A percentile compares a stretch with the other conserved stretches of the same genome.
phyloP scores from a whole-genome alignment of 1,139 yeast species.

The Saccharomyces hybrid region DNA sequence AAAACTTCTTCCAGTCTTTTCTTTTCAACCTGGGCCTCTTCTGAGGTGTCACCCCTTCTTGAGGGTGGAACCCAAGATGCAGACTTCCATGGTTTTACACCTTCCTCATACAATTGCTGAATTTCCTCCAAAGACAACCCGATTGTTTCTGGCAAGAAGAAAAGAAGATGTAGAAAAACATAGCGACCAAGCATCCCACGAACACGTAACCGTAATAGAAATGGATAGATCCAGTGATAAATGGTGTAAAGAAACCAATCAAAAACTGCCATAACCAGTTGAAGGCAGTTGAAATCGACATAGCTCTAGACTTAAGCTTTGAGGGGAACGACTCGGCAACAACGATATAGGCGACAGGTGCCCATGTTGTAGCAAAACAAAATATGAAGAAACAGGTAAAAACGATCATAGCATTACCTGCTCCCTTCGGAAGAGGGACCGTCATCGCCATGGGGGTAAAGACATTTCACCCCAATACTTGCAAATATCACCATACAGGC shows the following conservation, averaged over 20 bases:
- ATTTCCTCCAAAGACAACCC: constrained; percentile 65
- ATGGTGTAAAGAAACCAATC: constrained; percentile 66
- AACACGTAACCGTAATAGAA: constrained; percentile 59
- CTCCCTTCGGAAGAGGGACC: background rate
- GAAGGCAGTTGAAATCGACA: constrained; percentile 59
- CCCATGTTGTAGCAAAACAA: constrained; percentile 46
- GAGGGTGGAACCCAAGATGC: constrained; percentile 22
- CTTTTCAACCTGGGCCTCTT: background rate
- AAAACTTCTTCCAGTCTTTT: background rate
- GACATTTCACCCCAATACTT: background rate
- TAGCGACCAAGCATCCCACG: constrained; percentile 55
- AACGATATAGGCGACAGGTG: constrained; percentile 33
- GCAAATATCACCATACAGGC: background rate
- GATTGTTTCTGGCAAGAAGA: constrained; percentile 60
- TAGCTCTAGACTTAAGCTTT: constrained; percentile 64
- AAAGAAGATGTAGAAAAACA: constrained; percentile 57
- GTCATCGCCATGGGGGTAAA: background rate
- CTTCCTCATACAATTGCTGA: constrained; percentile 45
- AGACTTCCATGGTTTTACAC: constrained; percentile 41
- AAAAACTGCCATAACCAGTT: constrained; percentile 72
- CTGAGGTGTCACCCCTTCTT: constrained; percentile 23
- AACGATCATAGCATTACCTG: constrained; percentile 64
- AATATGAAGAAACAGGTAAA: constrained; percentile 66
- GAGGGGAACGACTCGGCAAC: constrained; percentile 42
- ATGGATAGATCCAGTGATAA: constrained; percentile 42